Base-by-base conservation (phyloP, 2,329 filamentous ascomycete species). In the Monosporascus sp. region DNA sequence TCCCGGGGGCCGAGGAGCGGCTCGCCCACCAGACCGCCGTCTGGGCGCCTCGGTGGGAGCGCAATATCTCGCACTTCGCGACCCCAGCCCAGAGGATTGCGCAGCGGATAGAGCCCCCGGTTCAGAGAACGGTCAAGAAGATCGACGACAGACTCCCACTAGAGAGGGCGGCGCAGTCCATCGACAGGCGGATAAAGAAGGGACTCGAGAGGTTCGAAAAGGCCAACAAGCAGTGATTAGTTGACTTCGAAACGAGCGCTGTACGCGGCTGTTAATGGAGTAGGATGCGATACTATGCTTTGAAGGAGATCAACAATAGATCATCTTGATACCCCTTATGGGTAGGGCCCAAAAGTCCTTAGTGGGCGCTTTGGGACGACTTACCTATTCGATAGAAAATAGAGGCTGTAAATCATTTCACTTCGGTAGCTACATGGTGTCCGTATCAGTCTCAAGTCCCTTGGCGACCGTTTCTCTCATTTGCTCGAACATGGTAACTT, bases 41-140 rank as follows among this genome's bases (percentile, higher is more conserved):
- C 61, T 83, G 81, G 81, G 81, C 80, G 4, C 79, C 80, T 18
- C 75, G 78, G 52, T 84, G 81, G 81, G 80, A 83, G 68, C 72
- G 74, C 50, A 82, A 81, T 67, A 75, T 83, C 63, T 75, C 70
- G 57, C 78, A 76, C 70, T 77, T 83, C 64, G 68, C 71, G 8
- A 68, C 71, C n/a, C 75, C 75, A 17, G 72, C 74, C 27, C 72
- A 77, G 65, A 68, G 70, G 20, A 69, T 74, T 49, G 72, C 79
- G 41, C 75, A 77, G 58, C 72, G 75, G 50, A 71, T 80, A 50
- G 71, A 79, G 63, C 78, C 76, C 2, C 75, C 73, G 20, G 63
- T 79, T 50, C 66, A 74, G 50, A 70, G 68, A 54, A 72, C 74
- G 47, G 71, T 80, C 31, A 70, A 74, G 64, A 68, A 64, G 37